phyloP scores from a whole-genome alignment of 2,329 filamentous ascomycete species.

The Penicillium expansum region DNA sequence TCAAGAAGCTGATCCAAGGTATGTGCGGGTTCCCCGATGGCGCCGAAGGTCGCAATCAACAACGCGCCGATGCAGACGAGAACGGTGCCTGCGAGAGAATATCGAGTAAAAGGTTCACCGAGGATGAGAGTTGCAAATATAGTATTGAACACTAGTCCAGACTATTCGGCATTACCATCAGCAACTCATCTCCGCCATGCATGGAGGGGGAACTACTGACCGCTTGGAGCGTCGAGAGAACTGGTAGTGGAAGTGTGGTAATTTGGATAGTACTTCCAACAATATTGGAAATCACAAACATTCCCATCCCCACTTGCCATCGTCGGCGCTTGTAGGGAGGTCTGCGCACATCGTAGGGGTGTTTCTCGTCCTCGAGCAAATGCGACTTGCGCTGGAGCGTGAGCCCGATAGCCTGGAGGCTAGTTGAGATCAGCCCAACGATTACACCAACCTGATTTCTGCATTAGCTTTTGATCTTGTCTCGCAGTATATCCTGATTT shows the following conservation, averaged over 20 bases:
- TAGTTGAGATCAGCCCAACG: conserved; percentile 89
- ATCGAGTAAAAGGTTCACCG: conserved; percentile 87
- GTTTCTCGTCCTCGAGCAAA: conserved; percentile 94
- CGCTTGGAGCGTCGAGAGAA: conserved; percentile 91
- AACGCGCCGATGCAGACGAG: conserved; percentile 86
- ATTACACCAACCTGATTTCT: conserved; percentile 76
- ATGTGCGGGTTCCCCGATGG: conserved; percentile 89
- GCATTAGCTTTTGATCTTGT: conserved; percentile 15
- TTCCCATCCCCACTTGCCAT: conserved; percentile 93
- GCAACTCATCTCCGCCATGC: conserved; percentile 8
- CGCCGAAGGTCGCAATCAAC: conserved; percentile 89
- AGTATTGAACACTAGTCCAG: conserved; percentile 96
- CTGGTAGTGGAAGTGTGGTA: conserved; percentile 87
- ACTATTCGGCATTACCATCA: conserved; percentile 43
- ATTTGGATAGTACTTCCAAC: conserved; percentile 96
- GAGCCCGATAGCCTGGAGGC: conserved; percentile 88
- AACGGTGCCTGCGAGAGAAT: conserved; percentile 85
- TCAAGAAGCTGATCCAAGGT: conserved; percentile 75
- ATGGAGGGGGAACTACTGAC: conserved; percentile 37
- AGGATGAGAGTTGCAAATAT: conserved; percentile 93
- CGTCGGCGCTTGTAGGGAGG: conserved; percentile 85
- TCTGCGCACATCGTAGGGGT: conserved; percentile 69
- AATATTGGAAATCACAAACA: conserved; percentile 94
- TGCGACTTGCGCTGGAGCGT: conserved; percentile 98
- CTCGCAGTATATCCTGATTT: conserved; percentile 10